phyloP scores from a whole-genome alignment of 345 rosid genomes.

The Salix purpurea region DNA sequence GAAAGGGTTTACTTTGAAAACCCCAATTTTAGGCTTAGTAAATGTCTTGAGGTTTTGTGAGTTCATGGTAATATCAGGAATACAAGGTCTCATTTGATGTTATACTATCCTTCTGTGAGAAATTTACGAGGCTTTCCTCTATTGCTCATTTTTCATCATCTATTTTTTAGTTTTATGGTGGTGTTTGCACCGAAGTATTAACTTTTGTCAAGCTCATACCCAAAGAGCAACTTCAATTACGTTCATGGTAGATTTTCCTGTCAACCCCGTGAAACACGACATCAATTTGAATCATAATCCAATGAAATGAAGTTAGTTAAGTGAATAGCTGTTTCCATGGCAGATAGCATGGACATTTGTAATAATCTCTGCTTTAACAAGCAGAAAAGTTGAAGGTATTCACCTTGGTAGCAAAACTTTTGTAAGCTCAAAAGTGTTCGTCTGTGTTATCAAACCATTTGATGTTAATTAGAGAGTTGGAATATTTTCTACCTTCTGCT shows the following conservation, averaged over 20 bases:
- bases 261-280: neutral
- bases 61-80: neutral
- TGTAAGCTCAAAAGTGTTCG: neutral
- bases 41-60: neutral
- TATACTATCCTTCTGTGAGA: neutral
- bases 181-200: neutral
- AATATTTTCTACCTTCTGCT: neutral
- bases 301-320: neutral
- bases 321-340: neutral
- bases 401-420: neutral
- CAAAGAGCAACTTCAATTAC: neutral
- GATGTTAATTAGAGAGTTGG: neutral
- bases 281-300: neutral
- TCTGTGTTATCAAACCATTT: neutral
- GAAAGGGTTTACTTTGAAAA: neutral
- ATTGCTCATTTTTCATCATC: neutral
- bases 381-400: neutral
- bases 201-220: neutral
- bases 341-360: neutral
- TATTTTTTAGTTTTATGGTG: neutral
- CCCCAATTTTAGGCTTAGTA: neutral
- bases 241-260: neutral
- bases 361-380: neutral
- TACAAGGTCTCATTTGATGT: neutral
- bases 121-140: neutral